Base-by-base conservation (phyloP, 2,329 filamentous ascomycete genomes). In the Arthrobotrys sinensis region DNA sequence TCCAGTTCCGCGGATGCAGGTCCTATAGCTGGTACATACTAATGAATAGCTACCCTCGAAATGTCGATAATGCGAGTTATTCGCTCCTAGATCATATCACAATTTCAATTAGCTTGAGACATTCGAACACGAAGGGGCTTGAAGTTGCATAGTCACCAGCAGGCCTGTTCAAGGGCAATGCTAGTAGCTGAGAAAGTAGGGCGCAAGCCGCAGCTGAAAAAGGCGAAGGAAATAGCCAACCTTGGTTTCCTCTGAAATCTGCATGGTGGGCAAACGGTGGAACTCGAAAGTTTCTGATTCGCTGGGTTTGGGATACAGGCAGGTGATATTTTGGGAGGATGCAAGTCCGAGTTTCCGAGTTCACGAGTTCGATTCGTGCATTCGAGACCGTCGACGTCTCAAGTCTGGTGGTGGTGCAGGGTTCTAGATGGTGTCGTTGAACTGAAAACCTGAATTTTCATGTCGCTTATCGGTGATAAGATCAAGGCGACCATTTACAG, bases 241-340 rank as follows among this genome's bases (percentile, higher is more conserved):
- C 73, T 77, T 77, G 48, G 73, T 77, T 71, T 77, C 73, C 50
- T 77, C 73, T 50, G 73, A 77, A 71, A 77, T 77, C 73, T 77
- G 73, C 73, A 77, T 77, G 48, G 8, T 62, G 60, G 36, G 38
- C 21, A 19, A 62, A 43, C n/a, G 45, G 34, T 46, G 57, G 45
- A 52, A 60, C 34, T 48, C 45, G 66, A 50, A 12, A 28, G 11
- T 53, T 70, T 14, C 55, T 72, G 60, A 66, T 72, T 72, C 60
- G 69, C 60, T 66, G 60, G 48, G 40, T n/a, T 12, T 60, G 7
- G 28, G 24, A 12, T 32, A 14, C 52, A n/a, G 52, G 50, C 38
- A 19, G 24, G 46, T 46, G 55, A 53, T 50, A 48, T 43, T 50
- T 11, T 60, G 50, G 71, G 48, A 32, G 65, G 50, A 62, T 40